Conservation (phyloP, 805 yeast genomes). For the Brettanomyces nanus region DNA sequence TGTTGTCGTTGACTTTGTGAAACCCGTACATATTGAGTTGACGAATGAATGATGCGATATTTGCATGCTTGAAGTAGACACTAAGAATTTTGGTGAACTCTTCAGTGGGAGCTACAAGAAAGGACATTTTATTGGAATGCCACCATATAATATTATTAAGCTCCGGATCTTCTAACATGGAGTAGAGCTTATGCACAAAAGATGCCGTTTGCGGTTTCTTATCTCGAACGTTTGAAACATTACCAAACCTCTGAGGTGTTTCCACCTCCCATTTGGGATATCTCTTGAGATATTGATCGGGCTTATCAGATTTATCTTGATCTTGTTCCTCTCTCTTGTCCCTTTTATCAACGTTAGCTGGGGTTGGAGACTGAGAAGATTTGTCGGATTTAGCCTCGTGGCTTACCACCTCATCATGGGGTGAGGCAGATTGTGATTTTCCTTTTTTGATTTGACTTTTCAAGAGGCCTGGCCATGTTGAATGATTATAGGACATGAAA, state of each 20-base stretch:
- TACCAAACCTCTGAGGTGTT: too few species aligned
- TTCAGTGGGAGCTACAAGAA: slow-evolving; percentile 77
- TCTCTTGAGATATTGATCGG: too few species aligned
- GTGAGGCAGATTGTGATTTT: too few species aligned
- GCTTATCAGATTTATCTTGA: neutral
- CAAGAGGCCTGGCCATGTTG: too few species aligned
- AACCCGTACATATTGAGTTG: slow-evolving; percentile 80
- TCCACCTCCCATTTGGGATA: too few species aligned
- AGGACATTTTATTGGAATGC: slow-evolving; percentile 58
- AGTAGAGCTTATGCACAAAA: slow-evolving; percentile 84
- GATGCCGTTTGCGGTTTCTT: slow-evolving; percentile 25
- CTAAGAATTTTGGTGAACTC: slow-evolving; percentile 70
- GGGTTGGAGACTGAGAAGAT: too few species aligned
- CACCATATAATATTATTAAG: slow-evolving; percentile 80
- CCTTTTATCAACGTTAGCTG: neutral
- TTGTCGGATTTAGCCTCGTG: too few species aligned
- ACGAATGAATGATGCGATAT: slow-evolving; percentile 70
- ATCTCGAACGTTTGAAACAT: too few species aligned
- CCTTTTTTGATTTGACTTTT: too few species aligned
- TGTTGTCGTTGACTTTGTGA: slow-evolving; percentile 53
- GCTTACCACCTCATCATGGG: too few species aligned
- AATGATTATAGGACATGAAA: too few species aligned
- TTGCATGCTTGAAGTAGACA: slow-evolving; percentile 70
- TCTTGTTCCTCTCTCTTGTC: neutral
- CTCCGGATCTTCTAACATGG: slow-evolving; percentile 76